Evolutionary conservation across 257 asterid species (phyloP), one percentile per base, ranked within the genome.

Genomic region (Echium plantagineum): DNA sequence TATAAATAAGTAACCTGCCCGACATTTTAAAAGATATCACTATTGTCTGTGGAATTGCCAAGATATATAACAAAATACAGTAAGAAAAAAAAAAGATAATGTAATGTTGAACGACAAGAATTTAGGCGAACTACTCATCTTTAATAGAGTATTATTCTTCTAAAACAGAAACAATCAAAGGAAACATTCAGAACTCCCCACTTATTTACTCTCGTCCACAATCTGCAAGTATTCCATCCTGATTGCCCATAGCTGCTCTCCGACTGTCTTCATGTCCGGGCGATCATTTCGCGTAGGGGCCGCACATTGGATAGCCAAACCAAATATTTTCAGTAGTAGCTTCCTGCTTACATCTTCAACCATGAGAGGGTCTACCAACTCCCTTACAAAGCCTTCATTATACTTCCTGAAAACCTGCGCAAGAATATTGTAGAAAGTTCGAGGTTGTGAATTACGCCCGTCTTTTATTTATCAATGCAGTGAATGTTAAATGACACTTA

Each of bases 251-350:
- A 93, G 59, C 80, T 83, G 94, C 82, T 89, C 90, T 7, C 82
- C 90, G 0, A 81, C 96, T 2, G 70, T 66, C 75, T 83, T 86
- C 99, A 89, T 89, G 66, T 89, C 97, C 0, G 99, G 99, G 2
- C 96, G 94, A 66, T 89, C 96, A 4, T 62, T 74, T 51, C 97
- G 85, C 15, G 90, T 78, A 12, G 99, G 99, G 13, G 99, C 99
- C 0, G 87, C 96, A 26, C 97, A 93, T 16, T 76, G 83, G 56
- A 93, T 75, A 5, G 97, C 93, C 75, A 93, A 79, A 68, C 71
- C 77, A 18, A 89, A 81, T 84, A 93, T 89, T 38, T 78, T 93
- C 72, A 46, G 67, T 71, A 89, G 69, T 28, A 86, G 80, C 48
- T 75, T 85, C 67, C 68, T 63, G 48, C 78, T 80, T 16, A 89